Evolutionary conservation across 225 moss, liverwort and hornwort genomes (phyloP).

Genomic region (Physcomitrellopsis africana): DNA sequence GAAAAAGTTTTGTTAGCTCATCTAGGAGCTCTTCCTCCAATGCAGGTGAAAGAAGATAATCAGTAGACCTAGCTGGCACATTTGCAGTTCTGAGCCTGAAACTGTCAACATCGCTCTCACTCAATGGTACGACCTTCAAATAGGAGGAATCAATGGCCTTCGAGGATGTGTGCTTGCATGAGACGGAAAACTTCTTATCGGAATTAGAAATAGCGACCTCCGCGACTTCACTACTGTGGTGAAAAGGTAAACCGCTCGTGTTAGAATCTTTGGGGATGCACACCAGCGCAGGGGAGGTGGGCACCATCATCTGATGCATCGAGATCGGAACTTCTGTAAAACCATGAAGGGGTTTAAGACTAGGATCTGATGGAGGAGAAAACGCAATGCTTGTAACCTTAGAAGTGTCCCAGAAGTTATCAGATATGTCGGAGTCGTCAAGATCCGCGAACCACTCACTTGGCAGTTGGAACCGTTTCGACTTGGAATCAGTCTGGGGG

Average conservation of each 20-base stretch:
- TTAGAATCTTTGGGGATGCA: constrained; percentile 25
- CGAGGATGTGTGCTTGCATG: constrained; percentile 30
- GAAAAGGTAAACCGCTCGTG: constrained; percentile 14
- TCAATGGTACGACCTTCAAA: constrained; percentile 20
- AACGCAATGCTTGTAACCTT: constrained; percentile 34
- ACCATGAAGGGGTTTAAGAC: neutral
- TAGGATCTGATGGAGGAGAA: constrained; percentile 25
- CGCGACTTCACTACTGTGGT: constrained; percentile 14
- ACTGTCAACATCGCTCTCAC: constrained; percentile 20
- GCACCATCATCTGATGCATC: constrained; percentile 19
- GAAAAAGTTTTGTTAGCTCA: constrained; percentile 52
- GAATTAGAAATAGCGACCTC: too few species aligned
- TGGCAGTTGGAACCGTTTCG: constrained; percentile 34
- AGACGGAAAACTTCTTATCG: constrained; percentile 23
- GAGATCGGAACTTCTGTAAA: constrained; percentile 5
- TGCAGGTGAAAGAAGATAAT: constrained; percentile 40
- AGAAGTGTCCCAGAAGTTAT: constrained; percentile 35
- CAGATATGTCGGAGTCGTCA: constrained; percentile 35
- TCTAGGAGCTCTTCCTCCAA: constrained; percentile 60
- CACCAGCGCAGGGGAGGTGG: constrained; percentile 7
- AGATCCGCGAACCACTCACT: constrained; percentile 41
- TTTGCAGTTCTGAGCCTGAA: constrained; percentile 11
- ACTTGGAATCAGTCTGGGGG: constrained; percentile 7
- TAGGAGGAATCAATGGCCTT: constrained; percentile 22
- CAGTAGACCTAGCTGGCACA: neutral